Evolutionary conservation across 768 basidiomycete genomes (phyloP), one percentile per base, ranked within the genome.

Genomic region (Dacryopinax spathularia): DNA sequence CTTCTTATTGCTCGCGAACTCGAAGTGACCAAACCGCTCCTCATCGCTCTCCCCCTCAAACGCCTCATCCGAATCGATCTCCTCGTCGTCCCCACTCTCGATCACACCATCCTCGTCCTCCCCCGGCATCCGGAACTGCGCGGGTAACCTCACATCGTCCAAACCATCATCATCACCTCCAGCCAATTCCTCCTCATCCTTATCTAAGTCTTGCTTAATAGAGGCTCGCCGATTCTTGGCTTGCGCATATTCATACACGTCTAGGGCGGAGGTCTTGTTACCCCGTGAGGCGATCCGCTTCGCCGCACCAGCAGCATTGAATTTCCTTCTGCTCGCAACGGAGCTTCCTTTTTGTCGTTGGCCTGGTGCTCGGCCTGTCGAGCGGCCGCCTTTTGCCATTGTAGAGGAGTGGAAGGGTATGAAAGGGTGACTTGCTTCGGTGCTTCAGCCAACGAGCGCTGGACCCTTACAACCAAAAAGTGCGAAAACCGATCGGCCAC

Each of bases 11-110:
- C 82, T 79, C 37, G 71, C 67, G 65, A 80, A 79, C 15, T 65
- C 68, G 66, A 86, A 86, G 1, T 83, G 85, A 10, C 83, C 84
- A 73, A 85, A 91, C 2, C 79, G 76, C n/a, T 92, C 89, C 64
- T 85, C 85, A 34, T 90, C 89, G 63, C 82, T 84, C 71, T 89
- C 87, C 65, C 65, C 69, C 12, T 89, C 88, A 65, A 90, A 89
- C 1, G 89, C 91, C 66, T 79, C 85, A 69, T 93, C 91, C 66
- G 85, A 87, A 65, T 90, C 88, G 44, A 92, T 82, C 65, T 92
- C 89, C 70, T 92, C 89, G 69, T 93, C 91, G 66, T 93, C 88
- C 0, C 75, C 83, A 65, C 81, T 83, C 34, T 78, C 66, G 1
- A 74, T 64, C 48, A 70, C 66, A 13, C 69, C 73, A 6, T 69